phyloP scores from a whole-genome alignment of 805 yeast species.

The Candida schatavii region DNA sequence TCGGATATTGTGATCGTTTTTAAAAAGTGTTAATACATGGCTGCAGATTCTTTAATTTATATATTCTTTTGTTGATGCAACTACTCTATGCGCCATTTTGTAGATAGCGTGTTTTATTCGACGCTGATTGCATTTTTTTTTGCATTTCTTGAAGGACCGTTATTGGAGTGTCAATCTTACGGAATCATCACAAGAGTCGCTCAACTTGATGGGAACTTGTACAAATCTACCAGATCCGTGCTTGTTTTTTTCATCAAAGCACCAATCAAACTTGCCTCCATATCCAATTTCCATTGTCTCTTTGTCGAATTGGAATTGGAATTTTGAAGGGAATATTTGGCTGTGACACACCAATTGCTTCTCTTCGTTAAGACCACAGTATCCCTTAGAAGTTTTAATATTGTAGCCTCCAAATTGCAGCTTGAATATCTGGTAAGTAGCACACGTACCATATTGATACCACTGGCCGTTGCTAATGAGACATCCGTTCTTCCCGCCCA shows the following conservation, averaged over 20 bases:
- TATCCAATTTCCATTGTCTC: conserved; percentile 47
- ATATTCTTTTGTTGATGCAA: too few relatives aligned
- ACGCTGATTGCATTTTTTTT: too few relatives aligned
- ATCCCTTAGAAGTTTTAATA: conserved; percentile 68
- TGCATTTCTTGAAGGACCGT: background rate
- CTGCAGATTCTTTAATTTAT: too few relatives aligned
- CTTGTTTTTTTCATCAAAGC: conserved; percentile 31
- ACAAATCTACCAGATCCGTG: conserved; percentile 35
- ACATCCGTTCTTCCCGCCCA: conserved; percentile 62
- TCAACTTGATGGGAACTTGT: conserved; percentile 50
- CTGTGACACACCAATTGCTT: conserved; percentile 21
- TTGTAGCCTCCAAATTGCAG: conserved; percentile 73
- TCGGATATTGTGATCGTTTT: too few relatives aligned
- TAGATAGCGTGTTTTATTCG: too few relatives aligned
- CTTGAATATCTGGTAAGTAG: conserved; percentile 57
- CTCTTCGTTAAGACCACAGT: conserved; percentile 50
- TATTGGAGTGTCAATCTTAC: conserved; percentile 4
- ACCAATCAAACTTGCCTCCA: conserved; percentile 65
- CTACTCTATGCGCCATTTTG: too few relatives aligned
- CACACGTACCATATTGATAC: conserved; percentile 83
- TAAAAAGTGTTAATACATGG: too few relatives aligned
- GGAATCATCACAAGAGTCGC: conserved; percentile 30
- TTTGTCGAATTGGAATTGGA: conserved; percentile 56
- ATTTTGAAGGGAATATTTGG: conserved; percentile 13
- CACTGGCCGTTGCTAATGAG: conserved; percentile 83